Percentiles rank a stretch among this genome's conserved stretches.
phyloP scores from a whole-genome alignment of 1,284 basidiomycete genomes.

The Austroboletus novae-zelandiae region DNA sequence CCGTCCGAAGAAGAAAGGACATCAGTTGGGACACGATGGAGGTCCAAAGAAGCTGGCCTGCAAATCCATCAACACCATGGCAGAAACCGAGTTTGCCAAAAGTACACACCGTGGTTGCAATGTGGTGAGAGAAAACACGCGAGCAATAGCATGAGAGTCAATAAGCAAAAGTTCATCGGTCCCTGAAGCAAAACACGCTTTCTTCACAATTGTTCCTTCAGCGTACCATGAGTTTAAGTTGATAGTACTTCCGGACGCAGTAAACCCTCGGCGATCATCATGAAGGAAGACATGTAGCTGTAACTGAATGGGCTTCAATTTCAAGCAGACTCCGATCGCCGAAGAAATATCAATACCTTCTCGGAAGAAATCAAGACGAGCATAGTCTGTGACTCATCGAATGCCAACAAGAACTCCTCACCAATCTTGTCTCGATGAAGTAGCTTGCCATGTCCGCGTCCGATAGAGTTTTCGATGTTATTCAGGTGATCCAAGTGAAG shows the following conservation, averaged over 20 bases:
- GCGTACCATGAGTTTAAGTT: conserved; percentile 46
- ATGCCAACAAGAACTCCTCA: conserved; percentile 41
- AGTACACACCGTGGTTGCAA: conserved; percentile 47
- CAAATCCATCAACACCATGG: background rate
- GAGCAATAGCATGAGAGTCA: conserved; percentile 38
- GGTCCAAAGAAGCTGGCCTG: conserved; percentile 48
- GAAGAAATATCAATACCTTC: conserved; percentile 23
- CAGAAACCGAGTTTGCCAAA: background rate
- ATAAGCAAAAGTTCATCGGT: conserved; percentile 50
- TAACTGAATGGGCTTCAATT: conserved; percentile 20
- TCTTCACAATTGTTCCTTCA: conserved; percentile 25
- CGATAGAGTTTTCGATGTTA: conserved; percentile 34
- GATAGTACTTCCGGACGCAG: conserved; percentile 36
- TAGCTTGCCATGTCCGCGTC: conserved; percentile 25
- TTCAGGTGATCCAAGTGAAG: conserved; percentile 41
- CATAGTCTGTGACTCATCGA: conserved; percentile 48
- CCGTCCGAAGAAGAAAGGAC: conserved; percentile 9
- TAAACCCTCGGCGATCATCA: conserved; percentile 39
- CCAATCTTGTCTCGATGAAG: conserved; percentile 48
- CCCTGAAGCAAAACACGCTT: conserved; percentile 38
- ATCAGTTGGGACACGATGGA: conserved; percentile 18
- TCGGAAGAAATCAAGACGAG: conserved; percentile 42
- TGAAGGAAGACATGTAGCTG: conserved; percentile 44
- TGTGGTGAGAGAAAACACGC: conserved; percentile 50
- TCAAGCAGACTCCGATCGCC: too few relatives aligned